Percentiles rank a stretch among this genome's conserved stretches.
phyloP scores from a whole-genome alignment of 2,329 filamentous ascomycete species.

The Trichophyton benhamiae region DNA sequence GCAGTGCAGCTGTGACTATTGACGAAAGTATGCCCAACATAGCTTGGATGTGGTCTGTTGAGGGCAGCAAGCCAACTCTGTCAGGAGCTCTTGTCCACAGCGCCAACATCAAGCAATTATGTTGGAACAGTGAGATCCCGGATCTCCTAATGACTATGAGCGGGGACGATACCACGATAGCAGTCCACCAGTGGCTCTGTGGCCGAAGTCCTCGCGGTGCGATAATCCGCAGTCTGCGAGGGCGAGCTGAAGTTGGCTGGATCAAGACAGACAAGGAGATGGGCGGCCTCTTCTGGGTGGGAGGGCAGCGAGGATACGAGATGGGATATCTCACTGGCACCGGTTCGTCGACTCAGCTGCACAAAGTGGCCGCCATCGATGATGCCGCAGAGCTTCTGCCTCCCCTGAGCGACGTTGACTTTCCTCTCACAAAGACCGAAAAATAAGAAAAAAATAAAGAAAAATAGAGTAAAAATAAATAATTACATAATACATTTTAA shows the following conservation, averaged over 20 bases:
- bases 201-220: conserved; percentile 9
- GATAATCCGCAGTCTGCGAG: conserved; percentile 5
- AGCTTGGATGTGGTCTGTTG: conserved; percentile 35
- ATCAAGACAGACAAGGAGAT: conserved; percentile 4
- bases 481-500: not conserved
- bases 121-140: conserved; percentile 28
- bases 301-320: conserved; percentile 9
- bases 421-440: conserved; percentile 3
- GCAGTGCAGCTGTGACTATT: conserved; percentile 27
- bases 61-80: conserved; percentile 16
- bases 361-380: conserved; percentile 7
- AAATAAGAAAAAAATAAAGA: not conserved
- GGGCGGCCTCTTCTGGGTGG: conserved; percentile 12
- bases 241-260: conserved; percentile 11
- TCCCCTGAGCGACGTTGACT: conserved; percentile 6
- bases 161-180: conserved; percentile 23
- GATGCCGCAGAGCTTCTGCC: conserved; percentile 3
- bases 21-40: conserved; percentile 32
- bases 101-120: conserved; percentile 28
- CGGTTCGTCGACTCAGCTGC: conserved; percentile 8
- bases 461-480: not conserved
- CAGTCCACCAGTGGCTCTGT: conserved; percentile 19
- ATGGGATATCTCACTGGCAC: conserved; percentile 9
- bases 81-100: conserved; percentile 32
- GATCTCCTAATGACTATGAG: conserved; percentile 30